Conservation (phyloP, 1,139 yeast species). For the Yamadazyma diddensiae region DNA sequence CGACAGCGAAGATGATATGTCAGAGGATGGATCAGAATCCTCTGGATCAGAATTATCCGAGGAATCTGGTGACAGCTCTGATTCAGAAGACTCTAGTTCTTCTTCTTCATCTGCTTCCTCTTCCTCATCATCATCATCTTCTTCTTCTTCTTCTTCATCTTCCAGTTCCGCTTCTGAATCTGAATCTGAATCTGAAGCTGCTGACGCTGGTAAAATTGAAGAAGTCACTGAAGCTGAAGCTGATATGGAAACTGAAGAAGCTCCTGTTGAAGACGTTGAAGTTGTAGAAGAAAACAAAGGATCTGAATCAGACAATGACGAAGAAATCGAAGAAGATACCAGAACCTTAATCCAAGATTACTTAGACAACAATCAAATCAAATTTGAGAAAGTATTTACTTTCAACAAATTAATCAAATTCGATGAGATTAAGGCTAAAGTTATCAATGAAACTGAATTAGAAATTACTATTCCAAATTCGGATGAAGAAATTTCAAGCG, state of each 20-base stretch:
- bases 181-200: conserved; percentile 3
- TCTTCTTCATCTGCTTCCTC: conserved; percentile 15
- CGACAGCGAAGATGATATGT: conserved; percentile 8
- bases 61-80: not conserved
- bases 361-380: conserved; percentile 35
- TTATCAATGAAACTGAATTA: conserved; percentile 39
- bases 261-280: conserved; percentile 7
- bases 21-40: conserved; percentile 8
- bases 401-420: conserved; percentile 42
- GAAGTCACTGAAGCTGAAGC: conserved; percentile 2
- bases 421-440: conserved; percentile 39
- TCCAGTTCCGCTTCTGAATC: conserved; percentile 13
- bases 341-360: conserved; percentile 37
- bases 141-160: conserved; percentile 15
- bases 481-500: conserved; percentile 20
- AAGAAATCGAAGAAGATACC: conserved; percentile 44
- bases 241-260: conserved; percentile 5
- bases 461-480: conserved; percentile 44
- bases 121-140: conserved; percentile 14
- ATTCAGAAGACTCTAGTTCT: conserved; percentile 10
- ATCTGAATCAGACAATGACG: conserved; percentile 20
- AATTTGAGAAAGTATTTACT: conserved; percentile 45
- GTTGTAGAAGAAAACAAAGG: conserved; percentile 5
- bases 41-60: conserved; percentile 9
- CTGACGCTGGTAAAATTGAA: conserved; percentile 4